Evolutionary conservation across 2,329 filamentous ascomycete species (phyloP).

Genomic region (Corniculantispora saksenae): DNA sequence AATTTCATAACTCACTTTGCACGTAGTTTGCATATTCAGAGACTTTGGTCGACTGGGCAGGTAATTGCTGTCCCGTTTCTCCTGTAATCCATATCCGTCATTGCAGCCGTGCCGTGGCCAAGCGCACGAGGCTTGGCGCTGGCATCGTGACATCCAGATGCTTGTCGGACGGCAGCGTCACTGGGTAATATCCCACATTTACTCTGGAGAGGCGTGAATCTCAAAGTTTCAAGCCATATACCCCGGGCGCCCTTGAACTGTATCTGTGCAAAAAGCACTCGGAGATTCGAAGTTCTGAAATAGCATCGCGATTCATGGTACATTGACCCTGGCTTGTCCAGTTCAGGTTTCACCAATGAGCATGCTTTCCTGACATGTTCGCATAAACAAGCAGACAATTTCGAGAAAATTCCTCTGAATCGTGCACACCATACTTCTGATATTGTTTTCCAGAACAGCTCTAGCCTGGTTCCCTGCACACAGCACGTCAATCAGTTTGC

Average conservation of each 20-base stretch:
- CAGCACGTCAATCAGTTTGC: too few species aligned
- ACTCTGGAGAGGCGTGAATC: neutral
- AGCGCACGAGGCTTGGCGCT: neutral
- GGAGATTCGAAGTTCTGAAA: neutral
- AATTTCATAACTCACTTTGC: too few species aligned
- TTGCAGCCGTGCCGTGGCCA: neutral
- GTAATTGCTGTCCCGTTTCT: neutral
- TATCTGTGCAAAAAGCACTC: neutral
- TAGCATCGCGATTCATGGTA: neutral
- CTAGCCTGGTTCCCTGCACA: neutral
- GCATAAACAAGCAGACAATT: neutral
- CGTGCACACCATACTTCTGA: neutral
- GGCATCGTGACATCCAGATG: neutral
- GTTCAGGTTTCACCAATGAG: conserved; percentile 1
- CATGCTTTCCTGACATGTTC: neutral
- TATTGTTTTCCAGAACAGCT: neutral
- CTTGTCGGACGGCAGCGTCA: neutral
- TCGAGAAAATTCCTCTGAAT: conserved; percentile 9
- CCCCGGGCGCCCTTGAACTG: neutral
- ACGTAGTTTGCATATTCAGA: too few species aligned
- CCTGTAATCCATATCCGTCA: neutral
- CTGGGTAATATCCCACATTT: neutral
- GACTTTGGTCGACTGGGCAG: neutral
- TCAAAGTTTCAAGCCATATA: neutral
- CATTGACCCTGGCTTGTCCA: neutral